phyloP scores from a whole-genome alignment of 75 land plant species.

The Larix kaempferi region DNA sequence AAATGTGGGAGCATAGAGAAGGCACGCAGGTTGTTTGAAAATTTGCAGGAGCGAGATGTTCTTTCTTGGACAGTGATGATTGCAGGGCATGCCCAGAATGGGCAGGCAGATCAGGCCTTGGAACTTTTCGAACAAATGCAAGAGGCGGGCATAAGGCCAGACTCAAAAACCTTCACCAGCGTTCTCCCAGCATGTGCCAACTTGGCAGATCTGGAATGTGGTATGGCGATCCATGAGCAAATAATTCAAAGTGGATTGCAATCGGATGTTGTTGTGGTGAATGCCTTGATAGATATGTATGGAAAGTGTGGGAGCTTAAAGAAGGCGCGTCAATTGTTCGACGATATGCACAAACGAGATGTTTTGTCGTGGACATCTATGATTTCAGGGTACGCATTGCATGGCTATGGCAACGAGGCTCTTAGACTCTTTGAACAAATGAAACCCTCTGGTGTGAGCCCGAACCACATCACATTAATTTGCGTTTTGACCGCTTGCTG shows the following conservation, averaged over 20 bases:
- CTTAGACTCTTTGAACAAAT: conserved; percentile 29
- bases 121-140: conserved; percentile 34
- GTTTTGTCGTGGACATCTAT: conserved; percentile 59
- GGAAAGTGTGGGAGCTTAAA: conserved; percentile 45
- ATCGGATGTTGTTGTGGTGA: conserved; percentile 32
- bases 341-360: conserved; percentile 32
- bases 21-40: conserved; percentile 37
- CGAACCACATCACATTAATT: conserved; percentile 41
- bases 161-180: conserved; percentile 37
- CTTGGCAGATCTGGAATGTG: conserved; percentile 38
- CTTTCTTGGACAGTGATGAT: conserved; percentile 55
- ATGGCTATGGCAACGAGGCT: conserved; percentile 45
- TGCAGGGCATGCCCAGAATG: conserved; percentile 21
- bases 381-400: conserved; percentile 55
- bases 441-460: conserved; percentile 24
- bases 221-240: conserved; percentile 35
- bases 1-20: conserved; percentile 45
- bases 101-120: conserved; percentile 18
- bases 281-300: conserved; percentile 62
- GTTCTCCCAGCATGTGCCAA: conserved; percentile 45
- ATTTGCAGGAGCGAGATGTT: conserved; percentile 25
- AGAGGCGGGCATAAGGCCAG: conserved; percentile 25
- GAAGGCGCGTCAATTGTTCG: conserved; percentile 33
- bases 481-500: conserved; percentile 32
- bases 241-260: conserved; percentile 28